Conservation (phyloP, 768 basidiomycete genomes). For the Amanita subjunquillea region DNA sequence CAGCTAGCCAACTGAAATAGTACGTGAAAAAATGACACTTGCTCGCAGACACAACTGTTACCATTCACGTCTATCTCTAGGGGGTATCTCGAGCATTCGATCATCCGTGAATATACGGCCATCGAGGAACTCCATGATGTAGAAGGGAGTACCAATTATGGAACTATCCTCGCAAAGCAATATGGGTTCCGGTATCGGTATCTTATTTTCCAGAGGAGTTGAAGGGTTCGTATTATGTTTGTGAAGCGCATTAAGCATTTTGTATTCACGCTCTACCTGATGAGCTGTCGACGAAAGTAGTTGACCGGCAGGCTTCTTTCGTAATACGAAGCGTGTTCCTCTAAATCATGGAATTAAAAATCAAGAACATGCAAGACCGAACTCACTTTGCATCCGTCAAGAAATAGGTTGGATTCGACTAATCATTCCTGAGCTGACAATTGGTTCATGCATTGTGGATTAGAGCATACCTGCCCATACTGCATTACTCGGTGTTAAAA, state of each 20-base stretch:
- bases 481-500: constrained; percentile 16
- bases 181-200: constrained; percentile 83
- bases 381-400: constrained; percentile 65
- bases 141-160: constrained; percentile 86
- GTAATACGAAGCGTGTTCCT: constrained; percentile 64
- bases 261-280: constrained; percentile 90
- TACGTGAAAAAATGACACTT: not conserved
- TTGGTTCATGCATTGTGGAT: not conserved
- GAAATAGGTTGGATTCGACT: constrained; percentile 98
- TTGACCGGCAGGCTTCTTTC: constrained; percentile 86
- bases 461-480: constrained; percentile 73
- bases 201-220: constrained; percentile 37
- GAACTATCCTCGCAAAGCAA: constrained; percentile 68
- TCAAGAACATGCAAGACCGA: not conserved
- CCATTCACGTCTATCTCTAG: constrained; percentile 62
- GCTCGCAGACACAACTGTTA: constrained; percentile 18
- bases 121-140: constrained; percentile 93
- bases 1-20: constrained; percentile 61
- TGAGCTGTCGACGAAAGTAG: constrained; percentile 89
- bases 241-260: constrained; percentile 68
- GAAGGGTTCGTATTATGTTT: constrained; percentile 52
- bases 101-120: constrained; percentile 90
- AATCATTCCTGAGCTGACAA: not conserved
- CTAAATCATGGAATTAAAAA: constrained; percentile 18
- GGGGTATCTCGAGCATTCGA: constrained; percentile 58